These are phyloP conservation scores for Pontederia paniculata DNA, from an alignment of 176 grass and related monocot species.

Conservation along the genomic window DNA sequence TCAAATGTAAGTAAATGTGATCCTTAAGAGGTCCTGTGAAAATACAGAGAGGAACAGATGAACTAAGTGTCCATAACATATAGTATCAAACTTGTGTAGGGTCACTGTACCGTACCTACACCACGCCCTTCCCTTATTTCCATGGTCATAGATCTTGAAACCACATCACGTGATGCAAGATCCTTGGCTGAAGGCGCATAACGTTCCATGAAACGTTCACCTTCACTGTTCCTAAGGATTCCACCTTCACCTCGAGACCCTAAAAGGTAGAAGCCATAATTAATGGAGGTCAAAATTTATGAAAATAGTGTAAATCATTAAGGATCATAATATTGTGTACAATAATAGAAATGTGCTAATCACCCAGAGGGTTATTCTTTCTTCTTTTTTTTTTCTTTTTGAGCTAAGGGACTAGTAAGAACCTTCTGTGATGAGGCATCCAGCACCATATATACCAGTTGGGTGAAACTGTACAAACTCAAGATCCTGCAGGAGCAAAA, in stretches of 20 bases:
- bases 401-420: background rate
- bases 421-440: conserved; percentile 87
- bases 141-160: conserved; percentile 84
- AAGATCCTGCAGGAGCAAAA: conserved; percentile 50
- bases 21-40: conserved; percentile 77
- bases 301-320: too few species aligned
- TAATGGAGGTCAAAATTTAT: background rate
- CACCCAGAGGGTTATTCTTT: too few species aligned
- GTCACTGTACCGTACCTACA: conserved; percentile 32
- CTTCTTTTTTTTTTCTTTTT: too few species aligned
- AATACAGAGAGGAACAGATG: background rate
- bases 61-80: background rate
- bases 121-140: conserved; percentile 71
- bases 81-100: conserved; percentile 3
- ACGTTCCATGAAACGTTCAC: conserved; percentile 76
- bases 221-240: conserved; percentile 84
- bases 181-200: conserved; percentile 71
- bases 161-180: conserved; percentile 74
- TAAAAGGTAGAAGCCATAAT: conserved; percentile 9
- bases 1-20: conserved; percentile 28
- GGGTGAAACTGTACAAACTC: conserved; percentile 97
- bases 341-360: too few species aligned
- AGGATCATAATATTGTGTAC: too few species aligned
- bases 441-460: conserved; percentile 78
- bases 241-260: conserved; percentile 87